phyloP scores from a whole-genome alignment of 441 rosid genomes.

The Eutrema salsugineum region DNA sequence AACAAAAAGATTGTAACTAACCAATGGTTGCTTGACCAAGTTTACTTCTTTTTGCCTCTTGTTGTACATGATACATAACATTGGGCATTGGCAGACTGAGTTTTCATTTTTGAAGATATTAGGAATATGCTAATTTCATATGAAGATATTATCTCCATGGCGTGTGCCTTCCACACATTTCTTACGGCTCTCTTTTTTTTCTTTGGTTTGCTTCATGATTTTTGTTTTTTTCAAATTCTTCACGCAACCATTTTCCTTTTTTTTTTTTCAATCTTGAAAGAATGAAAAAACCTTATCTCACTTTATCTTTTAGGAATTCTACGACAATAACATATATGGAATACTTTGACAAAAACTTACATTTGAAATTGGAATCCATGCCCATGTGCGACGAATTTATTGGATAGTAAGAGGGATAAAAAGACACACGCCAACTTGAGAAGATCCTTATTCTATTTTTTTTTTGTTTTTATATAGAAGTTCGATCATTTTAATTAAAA shows the following conservation, averaged over 20 bases:
- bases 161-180: conserved; percentile 27
- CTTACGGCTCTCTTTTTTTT: conserved; percentile 10
- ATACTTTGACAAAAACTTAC: conserved; percentile 18
- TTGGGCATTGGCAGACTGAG: not conserved
- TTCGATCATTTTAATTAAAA: no score
- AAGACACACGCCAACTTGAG: conserved; percentile 19
- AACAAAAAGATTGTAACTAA: not conserved
- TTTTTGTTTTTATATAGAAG: no score
- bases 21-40: not conserved
- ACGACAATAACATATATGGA: conserved; percentile 5
- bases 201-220: not conserved
- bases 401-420: conserved; percentile 3
- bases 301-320: conserved; percentile 3
- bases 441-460: not conserved
- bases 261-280: not conserved
- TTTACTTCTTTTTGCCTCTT: not conserved
- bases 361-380: not conserved
- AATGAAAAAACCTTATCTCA: not conserved
- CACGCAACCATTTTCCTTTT: conserved; percentile 10
- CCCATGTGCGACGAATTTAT: not conserved
- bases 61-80: not conserved
- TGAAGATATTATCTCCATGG: conserved; percentile 18
- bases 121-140: conserved; percentile 3
- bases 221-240: not conserved
- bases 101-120: not conserved